Evolutionary conservation across 768 basidiomycete species (phyloP).

Genomic region (Russula brevipes): DNA sequence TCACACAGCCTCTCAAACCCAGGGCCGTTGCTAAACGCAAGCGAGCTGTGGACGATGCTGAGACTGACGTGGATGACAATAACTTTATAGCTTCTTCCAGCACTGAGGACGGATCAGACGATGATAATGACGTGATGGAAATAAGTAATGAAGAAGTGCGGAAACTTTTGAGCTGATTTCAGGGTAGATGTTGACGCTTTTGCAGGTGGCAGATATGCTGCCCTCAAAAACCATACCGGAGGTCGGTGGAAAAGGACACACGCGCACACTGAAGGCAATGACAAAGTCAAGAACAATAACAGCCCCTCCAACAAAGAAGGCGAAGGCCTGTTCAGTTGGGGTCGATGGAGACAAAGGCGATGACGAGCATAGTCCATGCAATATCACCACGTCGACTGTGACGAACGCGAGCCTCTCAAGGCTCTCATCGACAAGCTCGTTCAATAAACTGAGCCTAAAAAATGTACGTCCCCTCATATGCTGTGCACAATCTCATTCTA

Average conservation of each 20-base stretch:
- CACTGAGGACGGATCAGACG: neutral
- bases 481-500: neutral
- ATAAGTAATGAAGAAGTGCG: neutral
- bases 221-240: neutral
- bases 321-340: neutral
- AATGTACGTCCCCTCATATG: too few species aligned
- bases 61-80: neutral
- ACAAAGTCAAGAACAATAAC: too few species aligned
- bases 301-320: neutral
- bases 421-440: neutral
- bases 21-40: neutral
- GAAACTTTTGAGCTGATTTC: neutral
- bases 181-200: too few species aligned
- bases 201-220: neutral
- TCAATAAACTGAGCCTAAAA: too few species aligned
- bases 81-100: neutral
- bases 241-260: neutral
- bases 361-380: neutral
- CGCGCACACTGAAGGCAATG: neutral
- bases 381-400: neutral
- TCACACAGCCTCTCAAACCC: neutral
- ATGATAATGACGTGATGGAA: neutral
- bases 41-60: neutral
- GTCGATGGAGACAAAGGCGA: neutral
- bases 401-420: too few species aligned